Evolutionary conservation across 2,329 filamentous ascomycete genomes (phyloP).

Genomic region (Ophiostoma pallidulum): DNA sequence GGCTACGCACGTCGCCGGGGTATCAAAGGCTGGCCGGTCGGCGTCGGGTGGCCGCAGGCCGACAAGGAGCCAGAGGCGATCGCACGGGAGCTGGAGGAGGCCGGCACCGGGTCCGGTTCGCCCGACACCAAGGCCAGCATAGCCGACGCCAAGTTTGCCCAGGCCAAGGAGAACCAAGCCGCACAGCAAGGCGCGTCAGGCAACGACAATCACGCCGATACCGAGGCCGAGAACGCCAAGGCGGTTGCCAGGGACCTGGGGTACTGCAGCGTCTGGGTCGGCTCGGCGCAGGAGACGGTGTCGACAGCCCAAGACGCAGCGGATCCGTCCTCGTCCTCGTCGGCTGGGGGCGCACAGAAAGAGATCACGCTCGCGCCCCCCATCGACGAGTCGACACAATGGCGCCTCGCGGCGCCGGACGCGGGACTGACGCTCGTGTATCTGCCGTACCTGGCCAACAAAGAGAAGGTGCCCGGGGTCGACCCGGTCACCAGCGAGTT

Average conservation of each 20-base stretch:
- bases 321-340: constrained; percentile 14
- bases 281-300: constrained; percentile 65
- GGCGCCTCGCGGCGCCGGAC: constrained; percentile 62
- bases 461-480: constrained; percentile 61
- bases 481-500: constrained; percentile 77
- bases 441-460: constrained; percentile 79
- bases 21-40: constrained; percentile 89
- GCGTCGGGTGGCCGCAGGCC: constrained; percentile 79
- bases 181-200: constrained; percentile 21
- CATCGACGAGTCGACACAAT: constrained; percentile 54
- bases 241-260: constrained; percentile 47
- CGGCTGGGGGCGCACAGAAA: no score
- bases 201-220: constrained; percentile 8
- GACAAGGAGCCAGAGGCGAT: constrained; percentile 50
- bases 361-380: constrained; percentile 19
- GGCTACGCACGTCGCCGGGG: constrained; percentile 85
- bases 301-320: constrained; percentile 33
- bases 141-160: constrained; percentile 52
- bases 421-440: constrained; percentile 87
- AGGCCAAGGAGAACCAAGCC: constrained; percentile 44
- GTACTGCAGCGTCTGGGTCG: constrained; percentile 94
- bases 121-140: constrained; percentile 27
- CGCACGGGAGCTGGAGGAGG: constrained; percentile 55
- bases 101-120: constrained; percentile 53
- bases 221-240: constrained; percentile 23